Base-by-base conservation (phyloP, 2,329 filamentous ascomycete genomes). In the Trichoderma citrinoviride region DNA sequence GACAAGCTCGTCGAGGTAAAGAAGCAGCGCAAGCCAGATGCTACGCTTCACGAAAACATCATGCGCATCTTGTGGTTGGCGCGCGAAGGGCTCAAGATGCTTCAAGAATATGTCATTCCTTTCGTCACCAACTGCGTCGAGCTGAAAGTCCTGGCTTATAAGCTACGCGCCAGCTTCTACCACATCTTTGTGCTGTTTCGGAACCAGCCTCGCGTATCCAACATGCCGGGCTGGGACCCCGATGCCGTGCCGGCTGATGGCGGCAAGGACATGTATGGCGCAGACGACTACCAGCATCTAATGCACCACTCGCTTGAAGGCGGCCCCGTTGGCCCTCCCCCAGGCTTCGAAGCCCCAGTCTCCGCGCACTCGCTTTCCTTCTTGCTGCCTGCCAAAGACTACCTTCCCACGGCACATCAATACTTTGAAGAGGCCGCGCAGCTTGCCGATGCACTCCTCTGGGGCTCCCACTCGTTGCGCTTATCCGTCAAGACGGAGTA, bases 161-260 rank as follows among this genome's bases (percentile, higher is more conserved):
- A 98, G 77, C 84, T 99, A 15, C 89, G 92, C 66, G 95, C 95
- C 17, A 96, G 92, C 21, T 96, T 98, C 75, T 95, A 96, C 72
- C 94, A 99, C 79, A 92, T 99, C 69, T 97, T 97, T 76, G 95
- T 96, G 61, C 85, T 98, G 14, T 98, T 97, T 74, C 92, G 97
- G 80, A 97, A 97, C 77, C 87, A 92, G 61, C 94, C 94, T 0
- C 84, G 90, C 0, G 85, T 97, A 64, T 89, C 88, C 50, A 80
- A 83, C 41, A 83, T 86, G 72, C 83, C 83, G 21, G 79, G 85
- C 66, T 79, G 81, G 67, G 81, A 81, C 0, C 80, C 82, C 14
- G 82, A 83, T 56, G 77, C 76, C 15, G 76, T 75, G 67, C 74
- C 78, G 14, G 71, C 72, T 37, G 77, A 75, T 47, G 69, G 74